Evolutionary conservation across 2,329 filamentous ascomycete genomes (phyloP).

Genomic region (Talaromyces sp.): DNA sequence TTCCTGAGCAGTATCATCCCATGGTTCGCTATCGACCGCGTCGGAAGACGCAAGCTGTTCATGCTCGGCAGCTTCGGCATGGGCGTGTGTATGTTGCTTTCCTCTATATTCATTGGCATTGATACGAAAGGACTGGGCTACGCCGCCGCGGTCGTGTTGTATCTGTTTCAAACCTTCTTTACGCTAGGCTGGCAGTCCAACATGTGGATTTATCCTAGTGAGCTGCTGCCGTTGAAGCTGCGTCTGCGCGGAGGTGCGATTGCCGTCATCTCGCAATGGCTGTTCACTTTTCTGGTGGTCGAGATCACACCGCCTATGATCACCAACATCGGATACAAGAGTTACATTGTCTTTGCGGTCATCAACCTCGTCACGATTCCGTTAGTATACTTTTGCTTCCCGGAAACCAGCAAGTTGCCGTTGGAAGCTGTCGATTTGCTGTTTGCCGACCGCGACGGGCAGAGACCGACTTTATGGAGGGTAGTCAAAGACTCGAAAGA

Average conservation of each 20-base stretch:
- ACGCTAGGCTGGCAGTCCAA: slow-evolving; percentile 64
- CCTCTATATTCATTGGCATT: slow-evolving; percentile 38
- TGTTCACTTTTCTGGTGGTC: slow-evolving; percentile 54
- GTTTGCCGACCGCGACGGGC: slow-evolving; percentile 29
- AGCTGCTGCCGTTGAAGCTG: slow-evolving; percentile 53
- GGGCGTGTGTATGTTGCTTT: slow-evolving; percentile 33
- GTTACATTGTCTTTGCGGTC: slow-evolving; percentile 44
- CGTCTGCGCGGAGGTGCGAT: slow-evolving; percentile 55
- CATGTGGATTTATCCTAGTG: slow-evolving; percentile 55
- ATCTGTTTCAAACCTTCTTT: slow-evolving; percentile 66
- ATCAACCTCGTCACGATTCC: slow-evolving; percentile 49
- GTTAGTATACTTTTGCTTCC: slow-evolving; percentile 54
- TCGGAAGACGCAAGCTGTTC: slow-evolving; percentile 18
- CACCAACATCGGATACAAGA: slow-evolving; percentile 37
- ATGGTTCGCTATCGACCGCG: slow-evolving; percentile 32
- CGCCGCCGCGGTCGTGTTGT: slow-evolving; percentile 57
- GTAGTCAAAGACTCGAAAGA: slow-evolving; percentile 13
- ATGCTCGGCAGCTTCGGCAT: slow-evolving; percentile 15
- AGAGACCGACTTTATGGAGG: slow-evolving; percentile 9
- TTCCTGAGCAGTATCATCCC: slow-evolving; percentile 29
- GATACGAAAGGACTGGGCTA: slow-evolving; percentile 27
- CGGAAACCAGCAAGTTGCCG: slow-evolving; percentile 45
- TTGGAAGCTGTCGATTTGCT: slow-evolving; percentile 46
- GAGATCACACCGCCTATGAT: slow-evolving; percentile 49
- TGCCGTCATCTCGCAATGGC: slow-evolving; percentile 54